A percentile compares a stretch with the other conserved stretches of the same genome.
Evolutionary conservation across 2,329 filamentous ascomycete species (phyloP).

Genomic region (Bipolaris gigantea): DNA sequence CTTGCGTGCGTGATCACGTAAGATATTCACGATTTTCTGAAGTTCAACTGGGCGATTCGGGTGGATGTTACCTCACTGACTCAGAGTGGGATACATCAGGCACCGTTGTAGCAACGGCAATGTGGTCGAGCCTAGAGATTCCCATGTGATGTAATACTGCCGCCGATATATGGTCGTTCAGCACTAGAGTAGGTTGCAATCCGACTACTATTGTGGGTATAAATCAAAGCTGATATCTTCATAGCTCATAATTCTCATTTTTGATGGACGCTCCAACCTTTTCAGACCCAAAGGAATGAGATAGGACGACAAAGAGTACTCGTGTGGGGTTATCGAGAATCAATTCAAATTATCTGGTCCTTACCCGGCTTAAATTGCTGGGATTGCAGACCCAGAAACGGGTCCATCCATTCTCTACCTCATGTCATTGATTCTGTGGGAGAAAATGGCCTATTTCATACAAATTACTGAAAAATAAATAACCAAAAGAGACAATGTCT

Average conservation of each 20-base stretch:
- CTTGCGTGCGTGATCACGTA: no score
- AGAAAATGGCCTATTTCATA: slow-evolving; percentile 20
- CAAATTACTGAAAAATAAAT: slow-evolving; percentile 17
- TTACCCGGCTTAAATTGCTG: slow-evolving; percentile 23
- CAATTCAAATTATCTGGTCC: slow-evolving; percentile 32
- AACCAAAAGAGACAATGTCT: slow-evolving; percentile 25
- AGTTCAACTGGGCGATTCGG: slow-evolving; percentile 42
- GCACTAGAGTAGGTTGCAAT: slow-evolving; percentile 36
- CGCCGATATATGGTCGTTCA: slow-evolving; percentile 49
- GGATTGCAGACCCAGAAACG: slow-evolving; percentile 25
- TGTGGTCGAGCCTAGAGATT: slow-evolving; percentile 46
- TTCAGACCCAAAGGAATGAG: slow-evolving; percentile 28
- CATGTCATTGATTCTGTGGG: slow-evolving; percentile 15
- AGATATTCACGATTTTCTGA: slow-evolving; percentile 33
- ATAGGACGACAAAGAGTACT: slow-evolving; percentile 27
- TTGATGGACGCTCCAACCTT: slow-evolving; percentile 28
- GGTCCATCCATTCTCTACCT: slow-evolving; percentile 11
- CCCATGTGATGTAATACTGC: slow-evolving; percentile 40
- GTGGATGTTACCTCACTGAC: slow-evolving; percentile 29
- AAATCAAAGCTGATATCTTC: slow-evolving; percentile 5
- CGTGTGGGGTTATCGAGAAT: slow-evolving; percentile 21
- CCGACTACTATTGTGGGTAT: slow-evolving; percentile 1
- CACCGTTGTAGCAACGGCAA: slow-evolving; percentile 40
- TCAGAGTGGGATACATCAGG: slow-evolving; percentile 26
- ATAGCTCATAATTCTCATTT: slow-evolving; percentile 36